Evolutionary conservation across 495 filamentous ascomycete genomes (phyloP).

Genomic region (Chaetomium tenue): DNA sequence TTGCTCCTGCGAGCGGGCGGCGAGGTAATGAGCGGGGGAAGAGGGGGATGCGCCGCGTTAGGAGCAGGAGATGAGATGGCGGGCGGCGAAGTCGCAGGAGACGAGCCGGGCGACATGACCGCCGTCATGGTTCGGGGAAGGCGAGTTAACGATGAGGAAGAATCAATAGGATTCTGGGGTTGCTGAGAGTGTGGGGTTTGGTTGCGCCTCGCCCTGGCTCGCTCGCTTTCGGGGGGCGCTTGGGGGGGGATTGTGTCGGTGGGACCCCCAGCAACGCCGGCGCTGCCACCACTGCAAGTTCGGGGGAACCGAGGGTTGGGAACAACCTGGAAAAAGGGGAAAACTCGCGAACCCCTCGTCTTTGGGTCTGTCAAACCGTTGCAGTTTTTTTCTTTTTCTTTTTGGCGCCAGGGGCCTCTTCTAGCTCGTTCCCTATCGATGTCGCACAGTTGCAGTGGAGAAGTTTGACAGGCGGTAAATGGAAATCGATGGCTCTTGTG

Average conservation of each 20-base stretch:
- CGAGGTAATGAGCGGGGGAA: slow-evolving; percentile 65
- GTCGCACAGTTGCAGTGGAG: neutral
- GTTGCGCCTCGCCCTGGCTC: slow-evolving; percentile 11
- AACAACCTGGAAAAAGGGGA: slow-evolving; percentile 1
- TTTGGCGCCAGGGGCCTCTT: neutral
- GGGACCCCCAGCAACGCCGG: slow-evolving; percentile 10
- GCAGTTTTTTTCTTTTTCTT: neutral
- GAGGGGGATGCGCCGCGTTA: slow-evolving; percentile 53
- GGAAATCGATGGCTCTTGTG: slow-evolving; percentile 3
- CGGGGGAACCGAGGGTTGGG: slow-evolving; percentile 10
- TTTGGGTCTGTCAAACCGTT: neutral
- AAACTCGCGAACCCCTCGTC: too few relatives aligned
- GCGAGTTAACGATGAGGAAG: slow-evolving; percentile 12
- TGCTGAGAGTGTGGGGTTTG: slow-evolving; percentile 20
- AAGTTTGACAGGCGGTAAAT: neutral
- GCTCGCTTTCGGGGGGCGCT: neutral
- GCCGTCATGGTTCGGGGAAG: slow-evolving; percentile 46
- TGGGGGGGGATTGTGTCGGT: neutral
- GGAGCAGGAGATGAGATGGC: slow-evolving; percentile 51
- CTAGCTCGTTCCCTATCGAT: neutral
- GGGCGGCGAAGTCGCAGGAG: slow-evolving; percentile 54
- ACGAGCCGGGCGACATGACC: slow-evolving; percentile 57
- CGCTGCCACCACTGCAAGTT: slow-evolving; percentile 12
- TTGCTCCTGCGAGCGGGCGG: slow-evolving; percentile 55
- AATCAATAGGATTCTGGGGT: slow-evolving; percentile 8